Percentiles rank a stretch among this genome's conserved stretches.
These are phyloP conservation scores for Stephanodiscus triporus DNA, from an alignment of 108 stramenopile genomes.

Conservation along the genomic window DNA sequence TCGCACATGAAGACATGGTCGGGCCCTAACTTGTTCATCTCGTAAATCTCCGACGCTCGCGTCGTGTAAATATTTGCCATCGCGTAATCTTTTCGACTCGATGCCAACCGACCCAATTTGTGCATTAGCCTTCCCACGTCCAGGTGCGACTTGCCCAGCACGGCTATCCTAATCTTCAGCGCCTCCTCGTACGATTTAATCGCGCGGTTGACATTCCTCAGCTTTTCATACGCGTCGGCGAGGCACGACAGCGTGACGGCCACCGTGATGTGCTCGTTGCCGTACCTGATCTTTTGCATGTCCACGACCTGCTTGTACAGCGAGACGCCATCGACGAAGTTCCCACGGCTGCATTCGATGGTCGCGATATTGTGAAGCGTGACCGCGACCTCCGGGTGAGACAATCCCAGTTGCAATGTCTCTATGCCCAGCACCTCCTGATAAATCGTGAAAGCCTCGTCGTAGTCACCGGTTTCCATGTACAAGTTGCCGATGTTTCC, in stretches of 20 bases:
- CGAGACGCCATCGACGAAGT: constrained; percentile 66
- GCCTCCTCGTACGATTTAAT: constrained; percentile 76
- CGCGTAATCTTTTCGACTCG: constrained; percentile 53
- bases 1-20: constrained; percentile 80
- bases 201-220: constrained; percentile 62
- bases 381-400: constrained; percentile 86
- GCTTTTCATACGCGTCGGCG: constrained; percentile 84
- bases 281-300: constrained; percentile 78
- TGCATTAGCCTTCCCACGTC: constrained; percentile 82
- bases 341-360: constrained; percentile 85
- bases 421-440: constrained; percentile 89
- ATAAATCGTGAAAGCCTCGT: constrained; percentile 80
- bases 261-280: constrained; percentile 64
- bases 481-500: constrained; percentile 88
- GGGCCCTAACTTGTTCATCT: constrained; percentile 61
- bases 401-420: constrained; percentile 78
- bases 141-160: constrained; percentile 60
- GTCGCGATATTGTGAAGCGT: constrained; percentile 90
- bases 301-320: constrained; percentile 75
- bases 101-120: constrained; percentile 76
- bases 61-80: constrained; percentile 63
- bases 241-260: constrained; percentile 75
- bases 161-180: constrained; percentile 56
- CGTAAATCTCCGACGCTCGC: constrained; percentile 68
- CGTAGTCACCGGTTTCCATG: constrained; percentile 85